These are phyloP conservation scores for Eurotiales sp. DNA, from an alignment of 2,329 filamentous ascomycete genomes.

Conservation along the genomic window DNA sequence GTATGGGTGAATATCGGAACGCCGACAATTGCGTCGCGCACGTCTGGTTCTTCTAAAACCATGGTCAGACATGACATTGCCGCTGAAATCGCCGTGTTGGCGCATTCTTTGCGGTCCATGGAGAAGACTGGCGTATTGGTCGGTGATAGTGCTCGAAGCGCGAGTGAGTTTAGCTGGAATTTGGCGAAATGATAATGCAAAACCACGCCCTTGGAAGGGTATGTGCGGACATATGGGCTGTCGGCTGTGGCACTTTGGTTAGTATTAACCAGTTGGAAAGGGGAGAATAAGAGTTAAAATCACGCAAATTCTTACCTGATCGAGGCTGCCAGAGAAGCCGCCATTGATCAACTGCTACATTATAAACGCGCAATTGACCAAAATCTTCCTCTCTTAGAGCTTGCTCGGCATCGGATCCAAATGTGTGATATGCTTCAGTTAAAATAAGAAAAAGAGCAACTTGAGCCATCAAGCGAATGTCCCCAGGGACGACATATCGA, in stretches of 20 bases:
- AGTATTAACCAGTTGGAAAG: too few species aligned
- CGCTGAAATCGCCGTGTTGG: constrained; percentile 46
- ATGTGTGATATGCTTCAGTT: constrained; percentile 54
- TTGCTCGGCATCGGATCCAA: constrained; percentile 54
- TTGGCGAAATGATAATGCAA: constrained; percentile 54
- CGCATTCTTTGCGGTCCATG: constrained; percentile 43
- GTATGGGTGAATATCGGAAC: constrained; percentile 46
- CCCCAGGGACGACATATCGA: constrained; percentile 50
- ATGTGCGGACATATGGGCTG: constrained; percentile 46
- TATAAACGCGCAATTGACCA: constrained; percentile 46
- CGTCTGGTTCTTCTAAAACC: constrained; percentile 46
- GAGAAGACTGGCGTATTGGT: constrained; percentile 41
- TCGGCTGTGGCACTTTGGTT: too few species aligned
- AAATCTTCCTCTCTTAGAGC: constrained; percentile 50
- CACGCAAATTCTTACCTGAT: constrained; percentile 32
- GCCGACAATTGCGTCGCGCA: constrained; percentile 47
- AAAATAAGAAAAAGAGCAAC: constrained; percentile 58
- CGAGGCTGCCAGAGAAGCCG: constrained; percentile 47
- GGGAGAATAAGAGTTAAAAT: not conserved
- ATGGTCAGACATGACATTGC: constrained; percentile 47
- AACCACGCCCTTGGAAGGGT: constrained; percentile 49
- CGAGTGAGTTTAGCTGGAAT: constrained; percentile 49
- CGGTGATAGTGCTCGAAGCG: constrained; percentile 39
- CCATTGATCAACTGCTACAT: constrained; percentile 52
- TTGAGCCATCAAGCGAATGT: constrained; percentile 56